Conservation (phyloP, 495 filamentous ascomycete species). For the Hypoxylon intermedium region DNA sequence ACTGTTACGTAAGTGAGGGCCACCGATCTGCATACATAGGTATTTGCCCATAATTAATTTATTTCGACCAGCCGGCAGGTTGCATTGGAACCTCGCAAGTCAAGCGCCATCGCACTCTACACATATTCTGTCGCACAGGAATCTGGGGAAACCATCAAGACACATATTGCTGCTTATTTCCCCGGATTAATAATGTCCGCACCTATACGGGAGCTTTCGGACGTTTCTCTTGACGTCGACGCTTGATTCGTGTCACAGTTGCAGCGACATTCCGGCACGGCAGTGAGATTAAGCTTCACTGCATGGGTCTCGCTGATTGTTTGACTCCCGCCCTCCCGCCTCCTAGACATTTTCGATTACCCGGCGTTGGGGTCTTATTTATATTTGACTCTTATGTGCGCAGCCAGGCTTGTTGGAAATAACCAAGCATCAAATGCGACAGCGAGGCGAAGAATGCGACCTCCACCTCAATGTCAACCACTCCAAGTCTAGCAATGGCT, state of each 20-base stretch:
- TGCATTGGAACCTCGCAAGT: conserved; percentile 10
- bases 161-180: conserved; percentile 23
- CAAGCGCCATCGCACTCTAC: not conserved
- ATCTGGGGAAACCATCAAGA: conserved; percentile 33
- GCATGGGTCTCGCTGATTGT: conserved; percentile 18
- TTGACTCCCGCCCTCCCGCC: conserved; percentile 15
- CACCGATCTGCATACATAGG: too few species aligned
- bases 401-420: not conserved
- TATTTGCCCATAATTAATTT: conserved; percentile 29
- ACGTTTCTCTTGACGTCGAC: conserved; percentile 9
- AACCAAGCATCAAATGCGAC: too few species aligned
- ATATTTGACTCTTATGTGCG: conserved; percentile 22
- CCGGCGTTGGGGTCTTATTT: not conserved
- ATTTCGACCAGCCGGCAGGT: conserved; percentile 9
- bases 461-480: not conserved
- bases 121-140: conserved; percentile 19
- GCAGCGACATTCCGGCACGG: conserved; percentile 7
- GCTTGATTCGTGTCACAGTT: conserved; percentile 16
- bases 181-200: conserved; percentile 19
- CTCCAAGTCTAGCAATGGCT: too few species aligned
- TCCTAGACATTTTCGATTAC: conserved; percentile 16
- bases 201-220: not conserved
- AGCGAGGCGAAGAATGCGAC: not conserved
- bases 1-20: conserved; percentile 5
- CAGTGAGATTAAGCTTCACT: conserved; percentile 15